These are phyloP conservation scores for Ceratonia siliqua DNA, from an alignment of 306 rosid species.

Conservation along the genomic window DNA sequence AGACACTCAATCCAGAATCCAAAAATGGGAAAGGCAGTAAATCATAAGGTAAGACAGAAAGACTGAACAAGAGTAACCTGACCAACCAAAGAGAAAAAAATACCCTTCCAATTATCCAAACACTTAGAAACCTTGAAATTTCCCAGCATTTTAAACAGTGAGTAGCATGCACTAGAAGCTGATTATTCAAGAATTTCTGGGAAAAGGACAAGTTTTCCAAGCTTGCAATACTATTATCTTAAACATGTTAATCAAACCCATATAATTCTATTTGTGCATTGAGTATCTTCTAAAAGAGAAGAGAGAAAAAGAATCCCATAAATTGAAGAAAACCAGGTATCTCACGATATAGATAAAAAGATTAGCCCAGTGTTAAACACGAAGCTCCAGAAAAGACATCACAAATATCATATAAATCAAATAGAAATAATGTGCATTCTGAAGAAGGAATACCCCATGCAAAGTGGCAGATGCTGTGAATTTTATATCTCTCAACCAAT, in stretches of 20 bases:
- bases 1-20: background rate
- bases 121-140: background rate
- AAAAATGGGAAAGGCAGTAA: background rate
- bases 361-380: background rate
- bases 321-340: slow-evolving; percentile 13
- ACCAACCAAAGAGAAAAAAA: background rate
- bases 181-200: slow-evolving; percentile 7
- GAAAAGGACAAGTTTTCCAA: slow-evolving; percentile 3
- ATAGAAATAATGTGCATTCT: slow-evolving; percentile 13
- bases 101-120: background rate
- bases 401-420: background rate
- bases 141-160: slow-evolving; percentile 17
- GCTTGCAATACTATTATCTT: slow-evolving; percentile 13
- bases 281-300: slow-evolving; percentile 13
- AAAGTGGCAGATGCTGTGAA: slow-evolving; percentile 97
- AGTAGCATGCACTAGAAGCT: slow-evolving; percentile 18
- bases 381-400: background rate
- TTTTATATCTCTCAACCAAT: slow-evolving; percentile 72
- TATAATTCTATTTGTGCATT: background rate
- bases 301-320: slow-evolving; percentile 24
- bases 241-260: slow-evolving; percentile 16
- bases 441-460: slow-evolving; percentile 80
- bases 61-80: background rate
- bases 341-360: slow-evolving; percentile 14
- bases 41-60: background rate